Evolutionary conservation across 345 rosid species (phyloP), one percentile per base, ranked within the genome.

Genomic region (Isatis tinctoria): DNA sequence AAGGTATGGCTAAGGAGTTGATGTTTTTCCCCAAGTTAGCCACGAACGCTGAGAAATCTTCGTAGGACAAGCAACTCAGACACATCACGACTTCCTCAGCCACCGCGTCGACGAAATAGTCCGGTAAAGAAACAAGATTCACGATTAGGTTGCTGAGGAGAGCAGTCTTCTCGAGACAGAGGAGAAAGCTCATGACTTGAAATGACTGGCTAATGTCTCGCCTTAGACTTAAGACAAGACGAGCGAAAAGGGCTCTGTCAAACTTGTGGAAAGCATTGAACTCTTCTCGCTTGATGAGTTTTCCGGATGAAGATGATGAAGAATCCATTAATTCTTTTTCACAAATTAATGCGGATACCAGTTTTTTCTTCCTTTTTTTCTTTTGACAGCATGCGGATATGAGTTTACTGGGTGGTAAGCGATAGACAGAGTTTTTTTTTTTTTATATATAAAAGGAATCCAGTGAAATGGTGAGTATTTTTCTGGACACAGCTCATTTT

Each of bases 121-220:
- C 87, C 0, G 89, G 84, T 41, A 69, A 59, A 3, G 52, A n/a
- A 47, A 72, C 5, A 27, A 85, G 22, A 5, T 26, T 26, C 20
- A 26, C 16, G 30, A 89, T 79, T 9, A 87, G 47, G 62, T 77
- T 17, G 9, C 32, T 54, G 11, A 54, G 24, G 26, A 36, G 44
- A 1, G 73, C 48, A 6, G 70, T 32, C 13, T 77, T 70, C 71
- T 91, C 97, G 1, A 91, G 83, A 83, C 80, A 91, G 11, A 91
- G 30, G 82, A 84, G 78, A 3, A 89, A 60, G 2, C 85, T 91
- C 84, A 89, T 70, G 62, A 86, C 81, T 2, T 83, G 87, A 69
- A 83, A 40, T 4, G 97, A 83, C 36, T 84, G 74, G 5, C 9
- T 28, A 1, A 81, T 83, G 74, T 86, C 84, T 27, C 87, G 87